These are phyloP conservation scores for Colletotrichum limetticola DNA, from an alignment of 2,329 filamentous ascomycete genomes.

Conservation along the genomic window DNA sequence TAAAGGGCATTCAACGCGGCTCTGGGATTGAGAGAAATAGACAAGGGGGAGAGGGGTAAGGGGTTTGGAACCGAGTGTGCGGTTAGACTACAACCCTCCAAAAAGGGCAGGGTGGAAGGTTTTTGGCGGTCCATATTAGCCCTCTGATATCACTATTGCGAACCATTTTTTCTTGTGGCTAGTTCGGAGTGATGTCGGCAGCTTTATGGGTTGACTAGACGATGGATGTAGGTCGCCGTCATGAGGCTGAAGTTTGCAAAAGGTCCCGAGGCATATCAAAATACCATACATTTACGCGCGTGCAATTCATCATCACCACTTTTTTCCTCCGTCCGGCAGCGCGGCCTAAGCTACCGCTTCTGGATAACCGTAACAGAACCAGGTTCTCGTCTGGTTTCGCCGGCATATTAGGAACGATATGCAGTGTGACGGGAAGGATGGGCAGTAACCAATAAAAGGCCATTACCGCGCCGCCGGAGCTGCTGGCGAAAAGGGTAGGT, in stretches of 20 bases:
- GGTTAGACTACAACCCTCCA: background rate
- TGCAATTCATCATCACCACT: background rate
- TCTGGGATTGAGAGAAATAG: background rate
- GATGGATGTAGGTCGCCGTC: background rate
- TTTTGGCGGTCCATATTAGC: background rate
- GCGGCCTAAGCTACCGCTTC: background rate
- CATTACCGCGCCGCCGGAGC: background rate
- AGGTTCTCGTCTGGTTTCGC: background rate
- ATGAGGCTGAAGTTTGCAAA: background rate
- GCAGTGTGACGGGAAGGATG: background rate
- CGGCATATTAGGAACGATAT: background rate
- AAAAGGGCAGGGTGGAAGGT: background rate
- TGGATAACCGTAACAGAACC: constrained; percentile 1
- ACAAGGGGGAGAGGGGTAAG: background rate
- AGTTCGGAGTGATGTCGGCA: background rate
- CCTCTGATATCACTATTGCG: background rate
- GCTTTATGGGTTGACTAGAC: background rate
- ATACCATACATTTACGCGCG: too few relatives aligned
- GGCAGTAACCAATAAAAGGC: background rate
- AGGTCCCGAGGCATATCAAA: background rate
- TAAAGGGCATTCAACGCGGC: constrained; percentile 12
- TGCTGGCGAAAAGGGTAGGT: background rate
- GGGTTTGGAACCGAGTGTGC: background rate
- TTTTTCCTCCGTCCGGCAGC: too few relatives aligned
- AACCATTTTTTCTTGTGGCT: background rate